Evolutionary conservation across 2,329 filamentous ascomycete species (phyloP), one percentile per base, ranked within the genome.

Genomic region (Colletotrichum australisinense): DNA sequence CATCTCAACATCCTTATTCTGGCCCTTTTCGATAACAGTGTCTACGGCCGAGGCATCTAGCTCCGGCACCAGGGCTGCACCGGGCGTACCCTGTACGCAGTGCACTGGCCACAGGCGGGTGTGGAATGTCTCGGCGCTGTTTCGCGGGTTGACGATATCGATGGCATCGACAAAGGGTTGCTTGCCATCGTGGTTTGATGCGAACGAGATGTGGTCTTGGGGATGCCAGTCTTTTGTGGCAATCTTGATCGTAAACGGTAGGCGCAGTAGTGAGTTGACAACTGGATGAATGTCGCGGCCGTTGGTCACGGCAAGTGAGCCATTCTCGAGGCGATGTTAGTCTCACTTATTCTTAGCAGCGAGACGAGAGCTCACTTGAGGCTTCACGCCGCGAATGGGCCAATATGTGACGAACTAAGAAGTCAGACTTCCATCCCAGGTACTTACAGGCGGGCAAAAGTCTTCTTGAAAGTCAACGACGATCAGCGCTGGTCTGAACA

Each of bases 191-290:
- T 98, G 95, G 83, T 95, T 97, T 32, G 87, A 85, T 14, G 95
- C 95, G 83, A 99, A 99, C 55, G 96, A 98, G 81, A 97, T 88
- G 86, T 98, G 96, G 79, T 93, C 84, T 2, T 78, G 77, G 0
- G 97, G 97, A 80, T 99, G 97, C 87, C 91, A 97, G 89, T 99
- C 97, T 81, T 95, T 93, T n/a, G 96, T 98, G 57, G 94, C 95
- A 76, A 98, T 85, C 77, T 93, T 94, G 78, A 93, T 81, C 52
- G 86, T 83, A 80, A 98, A 97, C 59, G 93, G 92, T 28, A 93
- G 87, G 5, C 83, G 76, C 69, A 98, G 90, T 58, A 98, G 91
- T 62, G 84, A 76, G 86, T 98, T 98, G 84, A 98, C 88, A 22
- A 88, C 76, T 3, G 91, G 87, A 9, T 92, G 88, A 73, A 97